A percentile compares a stretch with the other conserved stretches of the same genome.
These are phyloP conservation scores for Ricinus communis DNA, from an alignment of 345 rosid genomes.

Conservation along the genomic window DNA sequence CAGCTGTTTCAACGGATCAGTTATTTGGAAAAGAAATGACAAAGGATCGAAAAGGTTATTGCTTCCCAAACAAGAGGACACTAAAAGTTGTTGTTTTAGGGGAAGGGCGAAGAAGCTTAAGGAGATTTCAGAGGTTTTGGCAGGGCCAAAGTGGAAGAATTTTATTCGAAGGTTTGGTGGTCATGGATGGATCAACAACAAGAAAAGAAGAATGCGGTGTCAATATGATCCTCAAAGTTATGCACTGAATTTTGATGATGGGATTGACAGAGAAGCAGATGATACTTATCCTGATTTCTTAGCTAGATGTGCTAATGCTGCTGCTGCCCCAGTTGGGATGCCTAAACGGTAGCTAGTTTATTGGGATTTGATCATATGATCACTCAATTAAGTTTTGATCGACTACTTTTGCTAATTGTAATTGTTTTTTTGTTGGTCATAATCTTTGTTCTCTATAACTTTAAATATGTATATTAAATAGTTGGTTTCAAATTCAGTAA, in stretches of 20 bases:
- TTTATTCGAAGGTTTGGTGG: conserved; percentile 45
- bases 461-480: too few species aligned
- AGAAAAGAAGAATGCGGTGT: conserved; percentile 39
- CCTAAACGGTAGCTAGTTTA: too few species aligned
- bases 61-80: conserved; percentile 13
- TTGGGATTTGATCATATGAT: too few species aligned
- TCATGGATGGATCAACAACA: conserved; percentile 26
- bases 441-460: too few species aligned
- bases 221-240: conserved; percentile 64
- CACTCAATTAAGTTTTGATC: too few species aligned
- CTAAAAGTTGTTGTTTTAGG: conserved; percentile 33
- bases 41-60: conserved; percentile 14
- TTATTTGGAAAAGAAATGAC: conserved; percentile 12
- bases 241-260: conserved; percentile 74
- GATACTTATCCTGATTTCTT: conserved; percentile 28
- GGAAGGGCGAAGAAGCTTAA: conserved; percentile 37
- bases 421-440: too few species aligned
- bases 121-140: conserved; percentile 49
- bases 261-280: conserved; percentile 24
- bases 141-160: conserved; percentile 69
- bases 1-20: conserved; percentile 33
- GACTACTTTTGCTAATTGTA: too few species aligned
- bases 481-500: too few species aligned
- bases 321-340: conserved; percentile 22
- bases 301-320: conserved; percentile 42